Percentiles rank a stretch among this genome's conserved stretches.
Conservation (phyloP, 2,329 filamentous ascomycete genomes). For the Colletotrichum godetiae region DNA sequence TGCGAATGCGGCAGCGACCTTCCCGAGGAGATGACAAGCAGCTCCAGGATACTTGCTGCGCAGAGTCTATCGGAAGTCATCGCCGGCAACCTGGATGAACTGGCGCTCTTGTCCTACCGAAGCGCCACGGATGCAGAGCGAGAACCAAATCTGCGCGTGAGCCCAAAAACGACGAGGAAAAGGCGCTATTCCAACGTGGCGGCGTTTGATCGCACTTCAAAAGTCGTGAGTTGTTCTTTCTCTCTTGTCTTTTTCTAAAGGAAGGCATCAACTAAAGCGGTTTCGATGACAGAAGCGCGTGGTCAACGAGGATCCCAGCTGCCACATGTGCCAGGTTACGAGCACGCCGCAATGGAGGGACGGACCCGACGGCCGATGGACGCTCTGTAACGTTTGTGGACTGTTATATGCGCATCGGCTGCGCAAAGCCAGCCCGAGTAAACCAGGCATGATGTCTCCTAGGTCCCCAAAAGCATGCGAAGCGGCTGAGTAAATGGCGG, state of each 20-base stretch:
- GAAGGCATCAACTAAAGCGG: background rate
- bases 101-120: background rate
- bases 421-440: background rate
- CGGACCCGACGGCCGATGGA: background rate
- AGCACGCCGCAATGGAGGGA: background rate
- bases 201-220: background rate
- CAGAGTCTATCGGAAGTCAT: background rate
- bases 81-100: background rate
- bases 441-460: background rate
- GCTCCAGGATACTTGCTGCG: background rate
- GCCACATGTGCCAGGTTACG: background rate
- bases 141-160: too few relatives aligned
- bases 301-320: background rate
- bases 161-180: background rate
- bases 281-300: background rate
- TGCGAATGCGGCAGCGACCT: background rate
- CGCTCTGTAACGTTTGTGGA: background rate
- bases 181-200: background rate
- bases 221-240: background rate
- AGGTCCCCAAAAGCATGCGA: background rate
- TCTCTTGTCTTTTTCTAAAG: too few relatives aligned
- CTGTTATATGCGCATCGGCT: background rate
- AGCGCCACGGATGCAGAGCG: background rate
- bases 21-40: background rate
- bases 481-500: too few relatives aligned